A percentile compares a stretch with the other conserved stretches of the same genome.
Conservation (phyloP, 495 filamentous ascomycete genomes). For the Aspergillus homomorphus region DNA sequence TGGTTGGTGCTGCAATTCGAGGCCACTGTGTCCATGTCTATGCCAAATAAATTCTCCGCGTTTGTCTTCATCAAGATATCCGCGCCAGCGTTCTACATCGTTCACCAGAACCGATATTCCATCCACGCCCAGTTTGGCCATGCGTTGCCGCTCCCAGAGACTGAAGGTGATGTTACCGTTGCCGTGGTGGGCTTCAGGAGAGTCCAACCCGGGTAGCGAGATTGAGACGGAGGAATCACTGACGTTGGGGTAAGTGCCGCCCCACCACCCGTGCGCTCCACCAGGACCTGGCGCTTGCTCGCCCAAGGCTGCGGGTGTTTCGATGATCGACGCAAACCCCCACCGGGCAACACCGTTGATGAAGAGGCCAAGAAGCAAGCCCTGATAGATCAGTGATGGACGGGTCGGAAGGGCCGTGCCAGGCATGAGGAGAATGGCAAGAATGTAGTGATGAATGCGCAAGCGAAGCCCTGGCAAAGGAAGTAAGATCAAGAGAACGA, state of each 20-base stretch:
- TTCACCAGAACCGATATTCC: constrained; percentile 89
- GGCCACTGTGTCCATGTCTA: constrained; percentile 41
- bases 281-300: constrained; percentile 35
- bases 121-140: constrained; percentile 66
- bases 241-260: constrained; percentile 65
- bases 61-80: constrained; percentile 51
- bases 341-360: constrained; percentile 90
- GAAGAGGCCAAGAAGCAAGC: constrained; percentile 84
- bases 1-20: constrained; percentile 33
- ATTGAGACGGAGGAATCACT: constrained; percentile 47
- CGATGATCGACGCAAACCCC: constrained; percentile 89
- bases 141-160: constrained; percentile 45
- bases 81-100: constrained; percentile 82
- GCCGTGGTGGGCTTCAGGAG: constrained; percentile 30
- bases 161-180: constrained; percentile 59
- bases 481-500: constrained; percentile 60
- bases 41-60: constrained; percentile 46
- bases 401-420: constrained; percentile 82
- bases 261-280: constrained; percentile 51
- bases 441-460: constrained; percentile 92
- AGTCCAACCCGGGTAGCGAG: constrained; percentile 37
- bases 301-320: constrained; percentile 68
- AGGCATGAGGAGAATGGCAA: constrained; percentile 78
- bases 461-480: constrained; percentile 78
- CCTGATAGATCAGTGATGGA: constrained; percentile 75